phyloP scores from a whole-genome alignment of 2,329 filamentous ascomycete species.

The Hortaea sp. region DNA sequence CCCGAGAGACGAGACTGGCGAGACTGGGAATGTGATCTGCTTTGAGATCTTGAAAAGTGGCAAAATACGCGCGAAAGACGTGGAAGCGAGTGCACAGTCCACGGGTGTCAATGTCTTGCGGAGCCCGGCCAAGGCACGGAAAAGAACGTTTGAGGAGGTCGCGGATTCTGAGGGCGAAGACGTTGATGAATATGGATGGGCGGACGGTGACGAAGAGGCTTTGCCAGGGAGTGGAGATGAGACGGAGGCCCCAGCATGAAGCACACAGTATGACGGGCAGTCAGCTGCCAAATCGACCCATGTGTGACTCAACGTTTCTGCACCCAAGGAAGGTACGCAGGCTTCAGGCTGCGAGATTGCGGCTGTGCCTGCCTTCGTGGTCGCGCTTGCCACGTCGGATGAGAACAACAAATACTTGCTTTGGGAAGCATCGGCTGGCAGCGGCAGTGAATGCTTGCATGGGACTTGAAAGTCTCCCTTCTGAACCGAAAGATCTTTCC shows the following conservation, averaged over 20 bases:
- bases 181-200: conserved; percentile 61
- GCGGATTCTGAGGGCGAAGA: conserved; percentile 51
- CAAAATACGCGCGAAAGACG: conserved; percentile 22
- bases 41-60: conserved; percentile 33
- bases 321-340: not conserved
- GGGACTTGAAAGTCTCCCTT: too few species aligned
- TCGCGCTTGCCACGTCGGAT: too few species aligned
- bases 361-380: too few species aligned
- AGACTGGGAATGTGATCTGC: conserved; percentile 41
- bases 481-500: too few species aligned
- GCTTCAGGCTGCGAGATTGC: not conserved
- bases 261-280: not conserved
- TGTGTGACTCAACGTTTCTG: not conserved
- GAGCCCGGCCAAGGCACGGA: conserved; percentile 28
- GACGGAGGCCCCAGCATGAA: not conserved
- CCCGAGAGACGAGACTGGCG: conserved; percentile 27
- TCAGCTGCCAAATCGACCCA: not conserved
- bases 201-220: conserved; percentile 53
- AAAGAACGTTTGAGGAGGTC: conserved; percentile 49
- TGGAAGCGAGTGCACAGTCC: not conserved
- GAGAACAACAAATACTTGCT: too few species aligned
- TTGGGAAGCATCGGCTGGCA: too few species aligned
- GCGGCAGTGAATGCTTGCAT: too few species aligned
- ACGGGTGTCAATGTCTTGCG: not conserved
- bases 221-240: conserved; percentile 12